phyloP scores from a whole-genome alignment of 208 protist species.

The Crithidia sp. region DNA sequence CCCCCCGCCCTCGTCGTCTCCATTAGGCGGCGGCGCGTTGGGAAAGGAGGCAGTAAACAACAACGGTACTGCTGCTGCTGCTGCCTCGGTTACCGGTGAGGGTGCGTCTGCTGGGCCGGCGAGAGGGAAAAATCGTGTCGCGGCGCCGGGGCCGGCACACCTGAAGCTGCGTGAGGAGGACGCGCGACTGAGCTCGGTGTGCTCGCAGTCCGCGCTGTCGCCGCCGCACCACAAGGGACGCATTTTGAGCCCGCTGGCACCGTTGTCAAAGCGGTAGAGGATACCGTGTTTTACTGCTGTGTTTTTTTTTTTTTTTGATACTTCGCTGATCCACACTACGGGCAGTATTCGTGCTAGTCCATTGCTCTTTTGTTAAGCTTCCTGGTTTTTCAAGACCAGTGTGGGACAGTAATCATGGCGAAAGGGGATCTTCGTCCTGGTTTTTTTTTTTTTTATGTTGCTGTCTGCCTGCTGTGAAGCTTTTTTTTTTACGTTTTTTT shows the following conservation, averaged over 20 bases:
- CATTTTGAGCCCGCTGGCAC: slow-evolving; percentile 4
- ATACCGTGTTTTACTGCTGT: neutral
- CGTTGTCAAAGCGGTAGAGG: neutral
- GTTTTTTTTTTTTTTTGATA: slow-evolving; percentile 3
- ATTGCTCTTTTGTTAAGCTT: slow-evolving; percentile 5
- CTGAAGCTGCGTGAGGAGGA: slow-evolving; percentile 4
- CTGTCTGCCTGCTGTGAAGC: neutral
- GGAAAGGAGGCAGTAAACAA: too few relatives aligned
- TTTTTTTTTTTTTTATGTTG: slow-evolving; percentile 15
- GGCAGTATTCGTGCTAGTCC: neutral
- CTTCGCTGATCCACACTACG: neutral
- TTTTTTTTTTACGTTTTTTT: slow-evolving; percentile 7
- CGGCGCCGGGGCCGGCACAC: neutral
- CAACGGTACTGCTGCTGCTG: neutral
- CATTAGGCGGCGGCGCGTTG: too few relatives aligned
- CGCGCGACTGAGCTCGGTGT: neutral
- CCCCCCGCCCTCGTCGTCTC: too few relatives aligned
- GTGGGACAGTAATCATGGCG: too few relatives aligned
- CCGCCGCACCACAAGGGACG: slow-evolving; percentile 5
- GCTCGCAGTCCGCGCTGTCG: slow-evolving; percentile 3
- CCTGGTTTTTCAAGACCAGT: too few relatives aligned
- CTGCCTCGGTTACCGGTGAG: neutral
- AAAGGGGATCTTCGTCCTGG: neutral
- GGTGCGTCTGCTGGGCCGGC: neutral
- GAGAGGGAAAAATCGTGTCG: neutral